phyloP scores from a whole-genome alignment of 2,329 filamentous ascomycete species.

The Escovopsis sp. region DNA sequence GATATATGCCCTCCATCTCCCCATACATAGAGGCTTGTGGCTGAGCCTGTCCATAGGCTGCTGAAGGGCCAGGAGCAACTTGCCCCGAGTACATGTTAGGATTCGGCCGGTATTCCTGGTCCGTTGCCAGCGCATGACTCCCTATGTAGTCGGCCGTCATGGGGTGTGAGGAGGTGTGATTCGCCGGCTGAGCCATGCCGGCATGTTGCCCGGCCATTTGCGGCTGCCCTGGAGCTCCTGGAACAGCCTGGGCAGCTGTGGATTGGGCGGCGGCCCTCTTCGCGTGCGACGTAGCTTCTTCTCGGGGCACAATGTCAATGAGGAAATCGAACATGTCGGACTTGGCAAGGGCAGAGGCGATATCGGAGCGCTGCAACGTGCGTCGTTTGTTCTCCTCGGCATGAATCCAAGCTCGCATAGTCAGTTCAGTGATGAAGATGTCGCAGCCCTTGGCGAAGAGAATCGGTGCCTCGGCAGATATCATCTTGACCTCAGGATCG shows the following conservation, averaged over 20 bases:
- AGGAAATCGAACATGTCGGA: slow-evolving; percentile 99
- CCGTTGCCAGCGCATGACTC: slow-evolving; percentile 48
- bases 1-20: slow-evolving; percentile 73
- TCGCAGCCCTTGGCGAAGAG: slow-evolving; percentile 97
- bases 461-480: slow-evolving; percentile 93
- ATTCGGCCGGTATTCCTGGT: slow-evolving; percentile 67
- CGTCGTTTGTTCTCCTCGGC: slow-evolving; percentile 97
- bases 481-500: slow-evolving; percentile 99
- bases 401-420: slow-evolving; percentile 99
- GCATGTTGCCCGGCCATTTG: slow-evolving; percentile 39
- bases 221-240: slow-evolving; percentile 34
- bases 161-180: slow-evolving; percentile 38
- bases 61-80: slow-evolving; percentile 57
- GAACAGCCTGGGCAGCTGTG: slow-evolving; percentile 25
- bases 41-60: slow-evolving; percentile 63
- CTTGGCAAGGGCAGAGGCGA: slow-evolving; percentile 87
- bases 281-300: slow-evolving; percentile 75
- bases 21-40: slow-evolving; percentile 56
- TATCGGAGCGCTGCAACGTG: slow-evolving; percentile 89
- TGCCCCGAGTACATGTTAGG: slow-evolving; percentile 70
- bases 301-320: slow-evolving; percentile 94
- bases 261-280: slow-evolving; percentile 54
- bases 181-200: slow-evolving; percentile 36
- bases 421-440: slow-evolving; percentile 97
- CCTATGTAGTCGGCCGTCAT: slow-evolving; percentile 51